phyloP scores from a whole-genome alignment of 352 stramenopile species.

The Pythium monospermum region DNA sequence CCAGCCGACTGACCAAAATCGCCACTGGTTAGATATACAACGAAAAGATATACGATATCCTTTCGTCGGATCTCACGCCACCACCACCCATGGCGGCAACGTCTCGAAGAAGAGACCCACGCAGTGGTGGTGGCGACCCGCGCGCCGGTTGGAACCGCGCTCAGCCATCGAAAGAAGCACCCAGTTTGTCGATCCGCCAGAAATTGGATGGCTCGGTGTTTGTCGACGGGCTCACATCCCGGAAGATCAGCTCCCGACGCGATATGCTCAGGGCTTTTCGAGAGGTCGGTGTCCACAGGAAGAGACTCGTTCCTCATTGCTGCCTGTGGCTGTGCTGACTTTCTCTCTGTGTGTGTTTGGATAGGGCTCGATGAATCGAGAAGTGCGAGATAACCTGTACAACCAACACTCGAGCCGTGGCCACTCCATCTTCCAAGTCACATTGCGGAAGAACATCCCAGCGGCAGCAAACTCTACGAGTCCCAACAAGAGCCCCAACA shows the following conservation, averaged over 20 bases:
- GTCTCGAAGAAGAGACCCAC: background rate
- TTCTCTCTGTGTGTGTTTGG: background rate
- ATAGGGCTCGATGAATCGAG: conserved; percentile 56
- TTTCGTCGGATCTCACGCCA: conserved; percentile 25
- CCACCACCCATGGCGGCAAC: background rate
- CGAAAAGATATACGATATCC: conserved; percentile 73
- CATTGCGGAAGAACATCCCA: conserved; percentile 35
- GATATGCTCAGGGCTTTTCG: conserved; percentile 59
- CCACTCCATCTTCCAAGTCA: conserved; percentile 72
- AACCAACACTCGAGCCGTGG: conserved; percentile 66
- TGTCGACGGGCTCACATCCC: conserved; percentile 59
- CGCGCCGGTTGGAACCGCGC: conserved; percentile 52
- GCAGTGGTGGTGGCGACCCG: conserved; percentile 13
- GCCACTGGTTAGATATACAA: conserved; percentile 86
- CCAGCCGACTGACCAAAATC: too few species aligned
- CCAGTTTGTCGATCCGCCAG: conserved; percentile 51
- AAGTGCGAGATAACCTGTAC: conserved; percentile 71
- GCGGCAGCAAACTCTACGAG: background rate
- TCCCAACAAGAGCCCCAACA: conserved; percentile 2
- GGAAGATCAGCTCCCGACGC: conserved; percentile 30
- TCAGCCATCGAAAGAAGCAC: conserved; percentile 37
- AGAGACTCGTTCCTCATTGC: background rate
- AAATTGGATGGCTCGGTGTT: conserved; percentile 66
- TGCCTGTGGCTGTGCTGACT: background rate
- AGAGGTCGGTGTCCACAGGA: conserved; percentile 29